Base-by-base conservation (phyloP, 2,329 filamentous ascomycete genomes). In the Calonectria hawksworthii region DNA sequence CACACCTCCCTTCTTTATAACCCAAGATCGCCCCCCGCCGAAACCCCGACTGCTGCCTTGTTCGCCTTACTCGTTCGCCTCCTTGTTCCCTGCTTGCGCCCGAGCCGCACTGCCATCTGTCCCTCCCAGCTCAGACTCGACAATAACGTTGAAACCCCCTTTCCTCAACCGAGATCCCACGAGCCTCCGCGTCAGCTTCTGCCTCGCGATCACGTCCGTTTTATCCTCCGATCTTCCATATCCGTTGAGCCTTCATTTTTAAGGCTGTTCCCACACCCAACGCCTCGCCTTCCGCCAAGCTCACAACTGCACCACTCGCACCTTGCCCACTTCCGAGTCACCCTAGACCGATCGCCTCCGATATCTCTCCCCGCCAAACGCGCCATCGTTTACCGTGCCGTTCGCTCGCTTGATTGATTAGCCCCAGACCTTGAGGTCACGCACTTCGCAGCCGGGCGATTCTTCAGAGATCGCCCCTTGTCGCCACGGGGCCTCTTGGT, bases 401-500 rank as follows among this genome's bases (percentile, higher is more conserved):
- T 30, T 18, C 21, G 13, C 9, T 51, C 44, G 14, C 34, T 23
- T 38, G 41, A 32, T 61, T 63, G 26, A 61, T 52, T 67, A 5
- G n/a, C 28, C 26, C 32, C 34, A n/a, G 4, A 30, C n/a, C 47
- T 30, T 7, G 38, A 50, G 7, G 21, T 51, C n/a, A 30, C 47
- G 41, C 36, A 34, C 30, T 50, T 74, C 32, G 68, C 67, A 50
- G 67, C 30, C 64, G 28, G 66, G 75, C 75, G 73, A 76, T 80
- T 75, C 36, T 14, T 61, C 41, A 16, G 18, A 66, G 28, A 76
- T 80, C 80, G 75, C 68, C 74, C 66, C 74, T 78, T 68, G 71
- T 78, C 75, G 74, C 68, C 64, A 47, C 74, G 50, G 68, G 77
- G 75, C 77, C 75, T 71, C 67, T 76, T 71, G 78, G 76, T 78